These are phyloP conservation scores for Mortierella sp. DNA, from an alignment of 371 early-diverging fungal genomes.

Conservation along the genomic window DNA sequence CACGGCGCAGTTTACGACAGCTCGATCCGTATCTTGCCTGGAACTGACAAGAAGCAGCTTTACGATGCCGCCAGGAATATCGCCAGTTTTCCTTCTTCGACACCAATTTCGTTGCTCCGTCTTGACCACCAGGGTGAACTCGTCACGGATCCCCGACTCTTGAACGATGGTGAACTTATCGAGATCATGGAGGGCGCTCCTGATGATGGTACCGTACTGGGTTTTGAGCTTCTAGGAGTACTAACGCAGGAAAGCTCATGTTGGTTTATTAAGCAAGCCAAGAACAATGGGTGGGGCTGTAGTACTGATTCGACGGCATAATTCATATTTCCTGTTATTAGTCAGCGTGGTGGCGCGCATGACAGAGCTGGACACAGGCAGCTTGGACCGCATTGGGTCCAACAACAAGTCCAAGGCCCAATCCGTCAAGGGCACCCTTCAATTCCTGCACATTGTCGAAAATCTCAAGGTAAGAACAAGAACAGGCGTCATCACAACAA, in stretches of 20 bases:
- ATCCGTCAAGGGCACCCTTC: conserved; percentile 46
- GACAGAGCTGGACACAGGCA: conserved; percentile 25
- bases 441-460: conserved; percentile 75
- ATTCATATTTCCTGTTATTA: not conserved
- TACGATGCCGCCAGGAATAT: conserved; percentile 35
- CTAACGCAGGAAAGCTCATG: not conserved
- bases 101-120: conserved; percentile 30
- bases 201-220: conserved; percentile 25
- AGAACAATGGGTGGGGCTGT: not conserved
- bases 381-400: conserved; percentile 3
- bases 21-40: conserved; percentile 46
- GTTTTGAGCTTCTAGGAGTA: not conserved
- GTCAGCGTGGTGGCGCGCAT: conserved; percentile 41
- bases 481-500: not conserved
- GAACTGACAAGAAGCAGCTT: conserved; percentile 22
- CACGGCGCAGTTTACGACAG: conserved; percentile 52
- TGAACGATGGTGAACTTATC: conserved; percentile 44
- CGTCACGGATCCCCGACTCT: conserved; percentile 24
- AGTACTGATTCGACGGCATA: not conserved
- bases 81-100: conserved; percentile 30
- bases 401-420: conserved; percentile 25
- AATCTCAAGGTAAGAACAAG: conserved; percentile 71
- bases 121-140: conserved; percentile 43
- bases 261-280: not conserved
- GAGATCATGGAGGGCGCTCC: conserved; percentile 48